Evolutionary conservation across 169 alveolate species (phyloP).

Genomic region (Plasmodium reichenowi): DNA sequence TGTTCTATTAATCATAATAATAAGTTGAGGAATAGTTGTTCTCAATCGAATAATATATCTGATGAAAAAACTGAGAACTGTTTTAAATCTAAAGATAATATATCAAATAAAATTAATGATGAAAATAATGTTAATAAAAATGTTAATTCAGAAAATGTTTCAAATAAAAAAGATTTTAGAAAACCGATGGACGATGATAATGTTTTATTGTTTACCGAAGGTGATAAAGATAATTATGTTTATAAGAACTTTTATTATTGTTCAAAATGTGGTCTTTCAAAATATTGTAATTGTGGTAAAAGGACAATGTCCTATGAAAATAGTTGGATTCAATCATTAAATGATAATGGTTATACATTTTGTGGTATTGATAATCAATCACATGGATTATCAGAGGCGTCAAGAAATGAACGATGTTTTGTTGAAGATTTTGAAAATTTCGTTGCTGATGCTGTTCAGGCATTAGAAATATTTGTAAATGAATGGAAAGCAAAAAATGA

Average conservation of each 20-base stretch:
- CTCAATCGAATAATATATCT: background rate
- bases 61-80: background rate
- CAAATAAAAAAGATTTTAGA: background rate
- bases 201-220: background rate
- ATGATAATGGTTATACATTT: constrained; percentile 76
- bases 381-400: constrained; percentile 83
- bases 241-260: constrained; percentile 35
- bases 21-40: background rate
- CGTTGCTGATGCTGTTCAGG: constrained; percentile 80
- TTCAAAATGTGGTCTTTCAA: constrained; percentile 55
- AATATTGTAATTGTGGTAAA: constrained; percentile 51
- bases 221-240: background rate
- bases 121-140: background rate
- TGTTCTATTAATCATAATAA: background rate
- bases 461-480: constrained; percentile 75
- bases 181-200: background rate
- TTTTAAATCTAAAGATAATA: background rate
- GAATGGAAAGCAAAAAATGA: constrained; percentile 68
- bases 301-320: constrained; percentile 79
- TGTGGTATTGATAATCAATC: constrained; percentile 84
- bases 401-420: constrained; percentile 75
- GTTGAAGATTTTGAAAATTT: constrained; percentile 74
- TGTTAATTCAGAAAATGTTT: background rate
- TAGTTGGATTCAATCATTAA: constrained; percentile 79
- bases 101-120: background rate